phyloP scores from a whole-genome alignment of 2,329 filamentous ascomycete species.

The Fusarium anthophilum region DNA sequence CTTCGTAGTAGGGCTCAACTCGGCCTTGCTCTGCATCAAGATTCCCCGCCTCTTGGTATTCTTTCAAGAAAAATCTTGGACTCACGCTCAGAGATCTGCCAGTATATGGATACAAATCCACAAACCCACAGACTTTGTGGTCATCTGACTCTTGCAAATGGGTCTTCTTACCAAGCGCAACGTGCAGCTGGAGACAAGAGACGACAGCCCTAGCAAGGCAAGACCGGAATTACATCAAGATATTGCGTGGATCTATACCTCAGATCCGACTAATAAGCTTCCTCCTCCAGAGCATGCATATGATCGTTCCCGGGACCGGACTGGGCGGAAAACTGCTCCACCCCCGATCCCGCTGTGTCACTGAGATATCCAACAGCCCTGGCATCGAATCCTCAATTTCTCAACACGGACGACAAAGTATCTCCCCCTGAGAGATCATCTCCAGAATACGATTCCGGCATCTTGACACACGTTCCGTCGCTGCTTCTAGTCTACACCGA shows the following conservation, averaged over 20 bases:
- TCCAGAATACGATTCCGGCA: not conserved
- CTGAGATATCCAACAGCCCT: constrained; percentile 20
- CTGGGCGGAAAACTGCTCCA: constrained; percentile 29
- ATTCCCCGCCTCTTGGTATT: constrained; percentile 4
- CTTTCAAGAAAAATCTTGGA: not conserved
- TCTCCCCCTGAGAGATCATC: not conserved
- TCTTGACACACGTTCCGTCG: constrained; percentile 1
- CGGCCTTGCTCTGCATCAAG: not conserved
- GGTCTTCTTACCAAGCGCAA: constrained; percentile 6
- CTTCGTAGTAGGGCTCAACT: not conserved
- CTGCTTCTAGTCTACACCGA: constrained; percentile 23
- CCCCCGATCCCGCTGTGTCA: constrained; percentile 13
- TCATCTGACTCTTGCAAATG: constrained; percentile 29
- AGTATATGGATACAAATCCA: constrained; percentile 30
- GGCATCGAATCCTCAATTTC: not conserved
- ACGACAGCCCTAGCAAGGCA: constrained; percentile 13
- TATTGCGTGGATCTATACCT: constrained; percentile 20
- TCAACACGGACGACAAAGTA: not conserved
- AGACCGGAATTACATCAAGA: constrained; percentile 12
- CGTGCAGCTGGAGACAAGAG: constrained; percentile 19
- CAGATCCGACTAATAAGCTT: constrained; percentile 37
- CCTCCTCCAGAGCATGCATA: constrained; percentile 34
- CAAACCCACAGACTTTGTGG: constrained; percentile 1
- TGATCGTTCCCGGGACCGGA: constrained; percentile 35
- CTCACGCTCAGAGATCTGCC: not conserved